A percentile compares a stretch with the other conserved stretches of the same genome.
These are phyloP conservation scores for Moelleriella libera DNA, from an alignment of 2,329 filamentous ascomycete species.

Conservation along the genomic window DNA sequence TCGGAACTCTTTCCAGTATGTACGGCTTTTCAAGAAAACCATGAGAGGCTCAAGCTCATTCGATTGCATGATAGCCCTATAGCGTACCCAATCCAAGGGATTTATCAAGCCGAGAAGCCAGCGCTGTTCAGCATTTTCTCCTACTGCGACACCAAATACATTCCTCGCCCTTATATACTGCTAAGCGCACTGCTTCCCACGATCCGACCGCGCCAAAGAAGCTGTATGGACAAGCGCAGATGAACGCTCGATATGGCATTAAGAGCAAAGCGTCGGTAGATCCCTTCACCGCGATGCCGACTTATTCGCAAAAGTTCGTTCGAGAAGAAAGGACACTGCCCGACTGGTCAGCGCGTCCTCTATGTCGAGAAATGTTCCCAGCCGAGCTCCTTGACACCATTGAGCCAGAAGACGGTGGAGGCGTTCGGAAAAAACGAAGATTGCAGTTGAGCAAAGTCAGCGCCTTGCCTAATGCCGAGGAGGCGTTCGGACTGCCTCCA, in stretches of 20 bases:
- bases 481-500: slow-evolving; percentile 28
- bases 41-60: background rate
- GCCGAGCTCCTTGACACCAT: slow-evolving; percentile 40
- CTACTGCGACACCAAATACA: slow-evolving; percentile 43
- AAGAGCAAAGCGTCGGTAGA: slow-evolving; percentile 41
- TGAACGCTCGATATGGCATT: slow-evolving; percentile 40
- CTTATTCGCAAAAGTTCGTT: slow-evolving; percentile 41
- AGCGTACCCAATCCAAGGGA: slow-evolving; percentile 29
- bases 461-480: slow-evolving; percentile 33
- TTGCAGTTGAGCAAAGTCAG: slow-evolving; percentile 32
- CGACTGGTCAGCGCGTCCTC: slow-evolving; percentile 34
- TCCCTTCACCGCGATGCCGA: slow-evolving; percentile 44
- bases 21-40: background rate
- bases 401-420: slow-evolving; percentile 25
- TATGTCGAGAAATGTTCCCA: slow-evolving; percentile 40
- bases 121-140: slow-evolving; percentile 35
- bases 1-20: slow-evolving; percentile 46
- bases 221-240: slow-evolving; percentile 42
- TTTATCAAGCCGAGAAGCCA: slow-evolving; percentile 28
- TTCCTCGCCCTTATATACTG: slow-evolving; percentile 40
- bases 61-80: slow-evolving; percentile 26
- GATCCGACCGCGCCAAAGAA: slow-evolving; percentile 25
- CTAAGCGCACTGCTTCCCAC: slow-evolving; percentile 27
- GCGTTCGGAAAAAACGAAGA: slow-evolving; percentile 26
- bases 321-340: slow-evolving; percentile 37